These are phyloP conservation scores for Gardenia jasminoides DNA, from an alignment of 257 asterid genomes.

Conservation along the genomic window DNA sequence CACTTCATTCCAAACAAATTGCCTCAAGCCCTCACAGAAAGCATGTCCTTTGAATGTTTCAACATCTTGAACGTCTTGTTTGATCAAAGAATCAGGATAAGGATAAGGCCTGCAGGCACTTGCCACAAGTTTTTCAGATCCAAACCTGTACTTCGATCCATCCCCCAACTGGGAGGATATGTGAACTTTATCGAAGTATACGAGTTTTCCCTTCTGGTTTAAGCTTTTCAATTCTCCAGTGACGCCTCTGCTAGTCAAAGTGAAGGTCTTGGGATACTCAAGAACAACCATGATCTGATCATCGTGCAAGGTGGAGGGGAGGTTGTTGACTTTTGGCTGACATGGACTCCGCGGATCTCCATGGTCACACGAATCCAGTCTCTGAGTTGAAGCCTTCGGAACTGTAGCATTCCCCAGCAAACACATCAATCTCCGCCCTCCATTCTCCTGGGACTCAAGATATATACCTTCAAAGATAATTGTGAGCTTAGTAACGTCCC, in stretches of 20 bases:
- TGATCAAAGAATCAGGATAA: conserved; percentile 13
- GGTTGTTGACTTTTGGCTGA: neutral
- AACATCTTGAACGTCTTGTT: neutral
- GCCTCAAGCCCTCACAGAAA: conserved; percentile 12
- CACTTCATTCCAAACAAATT: conserved; percentile 19
- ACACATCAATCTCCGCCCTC: conserved; percentile 16
- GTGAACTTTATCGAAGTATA: conserved; percentile 15
- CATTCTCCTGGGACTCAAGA: conserved; percentile 9
- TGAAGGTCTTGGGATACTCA: conserved; percentile 16
- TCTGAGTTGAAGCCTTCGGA: neutral
- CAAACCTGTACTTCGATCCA: conserved; percentile 12
- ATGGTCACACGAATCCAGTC: neutral
- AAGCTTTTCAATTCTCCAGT: conserved; percentile 14
- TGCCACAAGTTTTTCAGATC: conserved; percentile 18
- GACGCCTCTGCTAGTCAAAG: conserved; percentile 18
- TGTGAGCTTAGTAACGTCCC: conserved; percentile 5
- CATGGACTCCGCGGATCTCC: conserved; percentile 11
- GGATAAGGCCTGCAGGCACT: conserved; percentile 17
- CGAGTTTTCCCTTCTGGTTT: neutral
- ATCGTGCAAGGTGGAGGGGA: conserved; percentile 5
- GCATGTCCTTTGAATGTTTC: conserved; percentile 17
- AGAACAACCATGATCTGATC: conserved; percentile 19
- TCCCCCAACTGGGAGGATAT: conserved; percentile 16
- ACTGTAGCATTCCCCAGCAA: conserved; percentile 19
- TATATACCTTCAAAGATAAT: conserved; percentile 18